Conservation (phyloP, 2,329 filamentous ascomycete species). For the Massarina eburnea region DNA sequence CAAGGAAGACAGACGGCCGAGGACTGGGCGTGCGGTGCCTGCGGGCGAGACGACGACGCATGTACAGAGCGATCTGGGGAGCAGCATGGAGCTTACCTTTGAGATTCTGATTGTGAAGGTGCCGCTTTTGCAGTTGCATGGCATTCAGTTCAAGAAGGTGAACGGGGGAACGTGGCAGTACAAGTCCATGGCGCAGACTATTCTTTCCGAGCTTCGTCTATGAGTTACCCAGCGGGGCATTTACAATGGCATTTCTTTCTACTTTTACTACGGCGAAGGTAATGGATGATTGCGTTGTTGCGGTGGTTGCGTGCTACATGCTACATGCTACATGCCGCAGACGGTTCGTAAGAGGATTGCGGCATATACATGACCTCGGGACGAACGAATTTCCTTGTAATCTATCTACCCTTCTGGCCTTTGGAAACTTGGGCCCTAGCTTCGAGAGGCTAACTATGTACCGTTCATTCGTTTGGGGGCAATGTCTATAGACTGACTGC, state of each 20-base stretch:
- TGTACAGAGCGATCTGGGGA: slow-evolving; percentile 85
- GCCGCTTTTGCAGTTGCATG: slow-evolving; percentile 85
- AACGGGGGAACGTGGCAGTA: slow-evolving; percentile 97
- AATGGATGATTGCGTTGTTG: slow-evolving; percentile 1
- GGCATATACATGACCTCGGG: slow-evolving; percentile 2
- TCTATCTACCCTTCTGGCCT: slow-evolving; percentile 6
- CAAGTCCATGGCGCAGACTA: slow-evolving; percentile 97
- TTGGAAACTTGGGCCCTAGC: neutral
- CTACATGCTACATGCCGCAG: neutral
- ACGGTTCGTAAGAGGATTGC: neutral
- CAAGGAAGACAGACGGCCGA: slow-evolving; percentile 49
- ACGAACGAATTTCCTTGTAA: slow-evolving; percentile 36
- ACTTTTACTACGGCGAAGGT: slow-evolving; percentile 2
- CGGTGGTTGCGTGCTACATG: neutral
- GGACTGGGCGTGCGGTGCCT: slow-evolving; percentile 43
- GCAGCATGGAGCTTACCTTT: slow-evolving; percentile 81
- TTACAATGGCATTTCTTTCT: slow-evolving; percentile 10
- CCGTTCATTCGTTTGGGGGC: neutral
- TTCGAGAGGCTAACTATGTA: neutral
- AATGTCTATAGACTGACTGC: neutral
- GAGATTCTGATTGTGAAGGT: slow-evolving; percentile 99
- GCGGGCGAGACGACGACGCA: slow-evolving; percentile 89
- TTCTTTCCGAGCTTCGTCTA: slow-evolving; percentile 81
- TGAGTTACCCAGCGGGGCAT: slow-evolving; percentile 43
- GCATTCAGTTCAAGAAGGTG: slow-evolving; percentile 97